Evolutionary conservation across 2,329 filamentous ascomycete genomes (phyloP).

Genomic region (Fusarium humuli): DNA sequence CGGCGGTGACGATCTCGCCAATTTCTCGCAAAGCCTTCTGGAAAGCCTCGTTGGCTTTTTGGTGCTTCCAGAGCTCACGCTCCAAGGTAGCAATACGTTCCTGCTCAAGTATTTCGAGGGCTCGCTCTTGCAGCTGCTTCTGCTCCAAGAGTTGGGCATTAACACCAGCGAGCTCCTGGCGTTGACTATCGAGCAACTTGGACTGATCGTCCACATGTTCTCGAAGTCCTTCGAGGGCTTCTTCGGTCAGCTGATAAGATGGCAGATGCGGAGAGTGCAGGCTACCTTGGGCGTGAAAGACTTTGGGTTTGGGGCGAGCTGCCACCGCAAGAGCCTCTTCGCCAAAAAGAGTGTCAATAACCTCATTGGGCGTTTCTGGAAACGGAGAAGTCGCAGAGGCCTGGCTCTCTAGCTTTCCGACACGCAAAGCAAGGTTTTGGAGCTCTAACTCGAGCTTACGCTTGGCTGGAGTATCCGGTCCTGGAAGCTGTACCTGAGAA

Average conservation of each 20-base stretch:
- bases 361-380: conserved; percentile 86
- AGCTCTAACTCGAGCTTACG: conserved; percentile 84
- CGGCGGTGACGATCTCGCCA: conserved; percentile 95
- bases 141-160: conserved; percentile 88
- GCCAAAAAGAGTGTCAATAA: conserved; percentile 71
- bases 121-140: conserved; percentile 84
- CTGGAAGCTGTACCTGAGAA: conserved; percentile 77
- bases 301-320: conserved; percentile 58
- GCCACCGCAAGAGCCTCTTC: conserved; percentile 63
- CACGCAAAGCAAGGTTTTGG: conserved; percentile 78
- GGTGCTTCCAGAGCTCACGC: conserved; percentile 94
- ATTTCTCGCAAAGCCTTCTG: conserved; percentile 97
- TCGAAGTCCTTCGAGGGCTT: conserved; percentile 85
- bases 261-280: conserved; percentile 53
- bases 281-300: conserved; percentile 58
- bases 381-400: conserved; percentile 72
- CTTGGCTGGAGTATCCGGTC: conserved; percentile 80
- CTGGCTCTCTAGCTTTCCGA: conserved; percentile 85
- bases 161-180: conserved; percentile 85
- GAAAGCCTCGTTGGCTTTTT: conserved; percentile 98
- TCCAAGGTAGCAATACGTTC: conserved; percentile 91
- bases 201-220: conserved; percentile 95
- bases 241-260: conserved; percentile 73
- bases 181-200: conserved; percentile 88
- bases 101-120: conserved; percentile 84